A percentile compares a stretch with the other conserved stretches of the same genome.
These are phyloP conservation scores for Sphaerobolus stellatus DNA, from an alignment of 1,284 basidiomycete genomes.

Conservation along the genomic window DNA sequence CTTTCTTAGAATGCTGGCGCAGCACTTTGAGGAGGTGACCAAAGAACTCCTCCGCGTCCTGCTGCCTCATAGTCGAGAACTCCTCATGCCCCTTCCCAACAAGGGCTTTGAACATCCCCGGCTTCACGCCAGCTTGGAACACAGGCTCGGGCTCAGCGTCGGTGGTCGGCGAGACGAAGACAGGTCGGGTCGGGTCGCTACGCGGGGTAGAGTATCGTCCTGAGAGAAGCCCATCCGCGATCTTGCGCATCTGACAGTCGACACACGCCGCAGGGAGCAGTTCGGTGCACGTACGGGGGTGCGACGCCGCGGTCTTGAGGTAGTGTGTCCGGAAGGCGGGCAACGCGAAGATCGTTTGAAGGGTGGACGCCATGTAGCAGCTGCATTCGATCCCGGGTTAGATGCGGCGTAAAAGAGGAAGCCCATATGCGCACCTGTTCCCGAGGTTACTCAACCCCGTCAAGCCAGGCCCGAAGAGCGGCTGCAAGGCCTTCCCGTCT, in stretches of 20 bases:
- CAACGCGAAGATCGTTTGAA: constrained; percentile 87
- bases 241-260: constrained; percentile 93
- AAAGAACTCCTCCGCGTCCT: constrained; percentile 97
- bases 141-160: constrained; percentile 47
- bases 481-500: constrained; percentile 84
- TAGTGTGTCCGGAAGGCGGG: constrained; percentile 79
- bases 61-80: constrained; percentile 96
- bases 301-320: constrained; percentile 50
- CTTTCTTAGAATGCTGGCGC: constrained; percentile 62
- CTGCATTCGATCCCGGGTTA: constrained; percentile 40
- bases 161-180: constrained; percentile 31
- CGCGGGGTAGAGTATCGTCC: constrained; percentile 85
- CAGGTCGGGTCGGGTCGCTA: constrained; percentile 20
- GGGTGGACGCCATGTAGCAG: constrained; percentile 95
- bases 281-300: constrained; percentile 68
- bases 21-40: constrained; percentile 75
- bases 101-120: constrained; percentile 84
- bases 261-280: constrained; percentile 80
- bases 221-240: constrained; percentile 90
- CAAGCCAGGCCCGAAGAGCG: constrained; percentile 84
- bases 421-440: constrained; percentile 63
- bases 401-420: neutral
- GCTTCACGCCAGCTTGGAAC: constrained; percentile 88
- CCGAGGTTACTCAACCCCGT: constrained; percentile 94
- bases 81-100: constrained; percentile 93